Evolutionary conservation across 2,329 filamentous ascomycete species (phyloP).

Genomic region (Pseudopithomyces chartarum): DNA sequence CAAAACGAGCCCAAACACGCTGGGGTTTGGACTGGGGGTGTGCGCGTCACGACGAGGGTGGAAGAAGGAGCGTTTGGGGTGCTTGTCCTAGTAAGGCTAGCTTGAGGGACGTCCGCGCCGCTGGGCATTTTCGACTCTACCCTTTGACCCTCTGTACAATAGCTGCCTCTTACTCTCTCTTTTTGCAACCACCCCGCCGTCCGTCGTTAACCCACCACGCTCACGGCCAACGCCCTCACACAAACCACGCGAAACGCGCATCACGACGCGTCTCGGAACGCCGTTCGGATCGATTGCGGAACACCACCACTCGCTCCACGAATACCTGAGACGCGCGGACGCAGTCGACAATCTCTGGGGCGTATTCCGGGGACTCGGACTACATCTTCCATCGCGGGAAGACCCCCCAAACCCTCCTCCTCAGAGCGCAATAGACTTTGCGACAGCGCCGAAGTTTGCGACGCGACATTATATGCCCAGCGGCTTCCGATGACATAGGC

Average conservation of each 20-base stretch:
- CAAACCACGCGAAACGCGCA: constrained; percentile 51
- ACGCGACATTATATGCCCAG: constrained; percentile 27
- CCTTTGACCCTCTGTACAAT: constrained; percentile 31
- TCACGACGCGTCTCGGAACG: constrained; percentile 45
- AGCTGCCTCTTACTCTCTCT: constrained; percentile 42
- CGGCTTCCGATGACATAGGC: constrained; percentile 39
- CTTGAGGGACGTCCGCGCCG: constrained; percentile 22
- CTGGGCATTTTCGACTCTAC: constrained; percentile 34
- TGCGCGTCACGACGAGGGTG: constrained; percentile 34
- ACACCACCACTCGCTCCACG: constrained; percentile 38
- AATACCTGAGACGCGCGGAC: constrained; percentile 24
- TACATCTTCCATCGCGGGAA: constrained; percentile 3
- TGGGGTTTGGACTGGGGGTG: constrained; percentile 44
- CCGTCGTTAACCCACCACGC: constrained; percentile 33
- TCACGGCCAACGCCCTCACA: constrained; percentile 33
- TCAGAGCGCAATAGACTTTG: constrained; percentile 22
- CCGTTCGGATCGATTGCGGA: constrained; percentile 33
- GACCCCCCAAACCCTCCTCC: constrained; percentile 1
- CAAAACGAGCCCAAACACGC: constrained; percentile 70
- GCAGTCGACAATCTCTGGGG: constrained; percentile 15
- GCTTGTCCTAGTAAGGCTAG: constrained; percentile 32
- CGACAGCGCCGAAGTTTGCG: constrained; percentile 34
- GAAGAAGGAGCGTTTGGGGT: constrained; percentile 31
- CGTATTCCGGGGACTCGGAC: constrained; percentile 17
- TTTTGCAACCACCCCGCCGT: constrained; percentile 34